Conservation (phyloP, 805 yeast species). For the Komagataella populi region DNA sequence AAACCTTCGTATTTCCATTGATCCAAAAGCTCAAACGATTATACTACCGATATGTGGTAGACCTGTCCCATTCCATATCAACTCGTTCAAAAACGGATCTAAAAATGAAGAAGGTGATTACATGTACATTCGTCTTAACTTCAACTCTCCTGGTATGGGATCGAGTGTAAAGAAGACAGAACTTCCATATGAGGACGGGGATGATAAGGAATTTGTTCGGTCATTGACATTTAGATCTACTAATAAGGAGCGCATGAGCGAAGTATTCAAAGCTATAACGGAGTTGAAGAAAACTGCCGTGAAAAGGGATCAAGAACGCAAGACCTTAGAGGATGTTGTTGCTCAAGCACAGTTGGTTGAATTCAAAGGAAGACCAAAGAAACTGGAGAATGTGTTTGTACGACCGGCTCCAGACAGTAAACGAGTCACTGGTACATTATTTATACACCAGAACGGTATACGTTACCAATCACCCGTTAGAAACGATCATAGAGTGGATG, state of each 20-base stretch:
- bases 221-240: conserved; percentile 80
- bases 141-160: conserved; percentile 85
- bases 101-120: conserved; percentile 94
- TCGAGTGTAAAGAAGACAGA: conserved; percentile 58
- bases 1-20: conserved; percentile 80
- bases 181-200: conserved; percentile 81
- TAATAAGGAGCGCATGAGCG: conserved; percentile 84
- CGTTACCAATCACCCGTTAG: conserved; percentile 82
- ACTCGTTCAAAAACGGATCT: conserved; percentile 86
- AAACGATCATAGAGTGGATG: conserved; percentile 77
- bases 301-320: conserved; percentile 81
- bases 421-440: conserved; percentile 80
- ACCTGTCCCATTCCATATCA: conserved; percentile 96
- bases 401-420: conserved; percentile 98
- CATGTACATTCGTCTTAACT: conserved; percentile 80
- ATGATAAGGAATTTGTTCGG: conserved; percentile 77
- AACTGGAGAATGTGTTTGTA: conserved; percentile 77
- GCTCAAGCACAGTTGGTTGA: conserved; percentile 82
- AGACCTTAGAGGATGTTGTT: conserved; percentile 87
- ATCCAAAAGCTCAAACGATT: conserved; percentile 76
- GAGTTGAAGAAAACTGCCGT: conserved; percentile 88
- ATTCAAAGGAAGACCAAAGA: conserved; percentile 69
- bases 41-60: conserved; percentile 87
- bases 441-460: conserved; percentile 92
- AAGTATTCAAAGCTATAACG: conserved; percentile 76